A percentile compares a stretch with the other conserved stretches of the same genome.
Conservation (phyloP, 306 rosid species). For the Carpinus viminea region DNA sequence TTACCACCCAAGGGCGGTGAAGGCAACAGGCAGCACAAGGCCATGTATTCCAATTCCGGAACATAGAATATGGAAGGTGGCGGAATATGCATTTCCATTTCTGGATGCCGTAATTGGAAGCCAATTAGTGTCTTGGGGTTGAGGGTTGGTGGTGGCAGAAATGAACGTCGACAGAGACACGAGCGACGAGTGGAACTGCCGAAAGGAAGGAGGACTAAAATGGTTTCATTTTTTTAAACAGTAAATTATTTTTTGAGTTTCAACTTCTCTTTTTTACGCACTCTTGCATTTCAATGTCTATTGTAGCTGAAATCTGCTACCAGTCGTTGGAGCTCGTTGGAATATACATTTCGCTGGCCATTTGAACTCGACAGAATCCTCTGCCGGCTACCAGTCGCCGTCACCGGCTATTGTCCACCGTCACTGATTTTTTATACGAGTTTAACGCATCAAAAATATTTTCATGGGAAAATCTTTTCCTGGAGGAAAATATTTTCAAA, state of each 20-base stretch:
- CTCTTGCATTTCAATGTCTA: too few species aligned
- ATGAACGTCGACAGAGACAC: slow-evolving; percentile 8
- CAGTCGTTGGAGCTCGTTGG: accelerated
- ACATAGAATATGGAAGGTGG: slow-evolving; percentile 52
- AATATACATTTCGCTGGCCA: too few species aligned
- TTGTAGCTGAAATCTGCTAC: too few species aligned
- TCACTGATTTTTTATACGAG: too few species aligned
- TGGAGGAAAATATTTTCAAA: too few species aligned
- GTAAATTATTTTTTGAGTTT: too few species aligned
- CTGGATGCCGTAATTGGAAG: slow-evolving; percentile 57
- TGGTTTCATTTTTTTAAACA: too few species aligned
- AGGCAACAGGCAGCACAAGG: slow-evolving; percentile 53
- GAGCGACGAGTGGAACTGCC: background rate
- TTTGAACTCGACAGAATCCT: too few species aligned
- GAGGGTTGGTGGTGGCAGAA: background rate
- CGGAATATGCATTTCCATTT: slow-evolving; percentile 50
- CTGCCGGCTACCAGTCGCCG: accelerated
- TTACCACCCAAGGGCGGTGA: slow-evolving; percentile 56
- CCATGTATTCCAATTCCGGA: slow-evolving; percentile 60
- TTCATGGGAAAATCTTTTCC: too few species aligned
- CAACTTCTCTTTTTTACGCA: too few species aligned
- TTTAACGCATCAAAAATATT: too few species aligned
- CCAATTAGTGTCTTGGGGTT: slow-evolving; percentile 43
- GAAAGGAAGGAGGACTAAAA: background rate
- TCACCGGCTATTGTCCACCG: too few species aligned